Base-by-base conservation (phyloP, 129 eudicot species). In the Sambucus nigra region DNA sequence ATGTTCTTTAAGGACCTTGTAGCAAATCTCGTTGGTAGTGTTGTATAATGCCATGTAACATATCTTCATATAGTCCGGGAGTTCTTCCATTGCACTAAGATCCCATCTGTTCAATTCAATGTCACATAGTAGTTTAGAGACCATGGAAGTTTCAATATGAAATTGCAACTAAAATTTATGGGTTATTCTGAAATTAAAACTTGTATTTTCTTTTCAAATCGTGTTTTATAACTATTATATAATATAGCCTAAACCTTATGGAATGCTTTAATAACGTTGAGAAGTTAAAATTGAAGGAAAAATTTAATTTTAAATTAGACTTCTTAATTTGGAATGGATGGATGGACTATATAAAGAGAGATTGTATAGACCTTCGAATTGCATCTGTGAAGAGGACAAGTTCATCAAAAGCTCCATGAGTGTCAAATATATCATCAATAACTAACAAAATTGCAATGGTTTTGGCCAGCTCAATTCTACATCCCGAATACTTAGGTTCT, bases 61-160 rank as follows among this genome's bases (percentile, higher is more conserved):
- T 54, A 72, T 59, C 21, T 66, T 75, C 83, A 83, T 83, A 69
- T 78, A 83, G 17, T 75, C 73, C 0, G 94, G 94, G 4, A 78
- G 80, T 25, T 65, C 62, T 40, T 73, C 71, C 2, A 66, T 59
- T 52, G 64, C 71, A 46, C 66, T 65, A 32, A 83, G 45, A 38
- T 83, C 83, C 94, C 94, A 83, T 62, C 86, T 74, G 51, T 13
- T 50, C 5, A 16, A 23, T 13, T 1, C 12, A 14, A 24, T 5
- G 38, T 31, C 38, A 31, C 38, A 22, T n/a, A 22, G 4, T 18
- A 22, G 33, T 1, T 25, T n/a, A n/a, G n/a, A n/a, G n/a, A n/a
- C n/a, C n/a, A n/a, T n/a, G n/a, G n/a, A n/a, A n/a, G n/a, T n/a
- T n/a, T n/a, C n/a, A n/a, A n/a, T n/a, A n/a, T n/a, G n/a, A n/a